Conservation (phyloP, 2,329 filamentous ascomycete genomes). For the Colletotrichum sp. region DNA sequence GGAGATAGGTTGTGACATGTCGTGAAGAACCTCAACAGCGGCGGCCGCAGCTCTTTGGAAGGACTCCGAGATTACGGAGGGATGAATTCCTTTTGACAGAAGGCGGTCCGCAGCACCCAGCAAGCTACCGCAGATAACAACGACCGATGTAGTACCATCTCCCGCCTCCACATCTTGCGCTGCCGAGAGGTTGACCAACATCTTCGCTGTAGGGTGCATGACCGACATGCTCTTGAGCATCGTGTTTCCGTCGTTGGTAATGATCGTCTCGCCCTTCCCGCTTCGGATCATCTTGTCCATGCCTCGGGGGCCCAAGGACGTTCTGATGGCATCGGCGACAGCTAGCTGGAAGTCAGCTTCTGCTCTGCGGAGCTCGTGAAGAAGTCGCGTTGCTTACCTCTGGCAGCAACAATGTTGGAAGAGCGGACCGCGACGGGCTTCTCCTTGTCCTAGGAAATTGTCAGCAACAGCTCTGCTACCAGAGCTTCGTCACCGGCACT, state of each 20-base stretch:
- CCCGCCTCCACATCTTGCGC: constrained; percentile 98
- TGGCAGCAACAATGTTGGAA: constrained; percentile 94
- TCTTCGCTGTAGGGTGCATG: constrained; percentile 99
- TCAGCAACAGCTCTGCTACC: constrained; percentile 43
- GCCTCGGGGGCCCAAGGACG: constrained; percentile 91
- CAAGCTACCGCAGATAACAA: constrained; percentile 95
- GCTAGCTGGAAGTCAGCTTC: constrained; percentile 56
- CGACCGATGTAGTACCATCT: constrained; percentile 97
- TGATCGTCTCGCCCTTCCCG: constrained; percentile 95
- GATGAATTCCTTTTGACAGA: constrained; percentile 92
- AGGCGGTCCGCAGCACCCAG: constrained; percentile 92
- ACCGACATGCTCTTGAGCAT: constrained; percentile 99
- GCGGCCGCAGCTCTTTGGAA: constrained; percentile 94
- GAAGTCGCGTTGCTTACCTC: constrained; percentile 64
- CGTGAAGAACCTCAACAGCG: constrained; percentile 87
- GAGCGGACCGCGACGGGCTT: constrained; percentile 97
- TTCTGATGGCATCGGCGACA: constrained; percentile 96
- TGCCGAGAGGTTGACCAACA: constrained; percentile 96
- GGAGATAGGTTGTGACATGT: constrained; percentile 94
- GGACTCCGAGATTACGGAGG: constrained; percentile 94
- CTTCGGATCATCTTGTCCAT: constrained; percentile 99
- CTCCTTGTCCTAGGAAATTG: constrained; percentile 75
- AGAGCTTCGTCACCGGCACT: constrained; percentile 27
- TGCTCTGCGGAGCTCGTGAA: background rate
- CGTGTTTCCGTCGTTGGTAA: constrained; percentile 99